Evolutionary conservation across 2,329 filamentous ascomycete species (phyloP), one percentile per base, ranked within the genome.

Genomic region (Ramularia endophylla): DNA sequence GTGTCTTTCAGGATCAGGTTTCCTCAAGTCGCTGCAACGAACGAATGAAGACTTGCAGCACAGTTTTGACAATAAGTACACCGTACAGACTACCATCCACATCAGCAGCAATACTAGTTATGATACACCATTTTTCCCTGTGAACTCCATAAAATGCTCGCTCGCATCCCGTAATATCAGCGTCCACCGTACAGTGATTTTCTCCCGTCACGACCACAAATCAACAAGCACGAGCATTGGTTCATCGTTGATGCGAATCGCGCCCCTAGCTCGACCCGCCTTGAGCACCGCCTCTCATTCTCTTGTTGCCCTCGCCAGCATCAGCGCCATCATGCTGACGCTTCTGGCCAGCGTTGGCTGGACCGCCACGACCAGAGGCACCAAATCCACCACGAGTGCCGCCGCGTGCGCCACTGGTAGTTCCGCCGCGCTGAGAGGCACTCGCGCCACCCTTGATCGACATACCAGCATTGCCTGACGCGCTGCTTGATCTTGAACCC

Each of bases 291-390:
- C 56, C 58, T 34, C 58, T 52, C 27, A 50, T 55, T 15, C 56
- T 48, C 52, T 61, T 60, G 17, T 34, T 34, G n/a, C 47, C 50
- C 39, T 60, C 58, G 8, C 53, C 57, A 7, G 42, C 49, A 29
- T 43, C 43, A 17, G 50, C 51, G 8, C 59, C 60, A 27, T 61
- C 59, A 41, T 61, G 52, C 27, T 49, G 47, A 16, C 61, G 53
- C 54, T 64, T 64, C 43, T 58, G 52, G 3, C 60, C 61, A 4
- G 56, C 56, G 19, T 54, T 54, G 12, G 43, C 51, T 25, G 51
- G 50, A 11, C 58, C 60, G 22, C 46, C 33, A 8, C 52, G 41
- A 31, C 39, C 33, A 4, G 46, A 29, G 9, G 38, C 37, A 17
- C 52, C 50, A 19, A 43, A 41, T 18, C 50, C 45, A 28, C 51